Percentiles rank a stretch among this genome's conserved stretches.
Conservation (phyloP, 192 early-diverging fungal species). For the Backusella macrospora region DNA sequence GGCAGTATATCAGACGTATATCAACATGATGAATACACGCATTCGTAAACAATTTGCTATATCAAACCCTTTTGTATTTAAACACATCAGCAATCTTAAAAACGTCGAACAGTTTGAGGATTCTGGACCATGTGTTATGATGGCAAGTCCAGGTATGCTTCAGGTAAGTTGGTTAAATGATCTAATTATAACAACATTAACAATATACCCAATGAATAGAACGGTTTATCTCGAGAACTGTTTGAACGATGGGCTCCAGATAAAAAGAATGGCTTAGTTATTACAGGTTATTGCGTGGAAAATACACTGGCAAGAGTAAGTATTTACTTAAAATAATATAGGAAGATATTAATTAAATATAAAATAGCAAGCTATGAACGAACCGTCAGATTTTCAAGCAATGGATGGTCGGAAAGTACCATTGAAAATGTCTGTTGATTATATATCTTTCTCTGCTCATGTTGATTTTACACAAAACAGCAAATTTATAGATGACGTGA, state of each 20-base stretch:
- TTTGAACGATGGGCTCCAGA: constrained; percentile 96
- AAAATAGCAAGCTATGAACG: constrained; percentile 66
- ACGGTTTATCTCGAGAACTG: constrained; percentile 91
- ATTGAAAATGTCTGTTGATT: constrained; percentile 83
- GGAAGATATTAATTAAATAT: background rate
- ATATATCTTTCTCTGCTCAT: constrained; percentile 97
- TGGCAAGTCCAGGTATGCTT: constrained; percentile 98
- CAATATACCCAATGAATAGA: constrained; percentile 42
- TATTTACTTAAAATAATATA: background rate
- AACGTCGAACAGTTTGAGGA: constrained; percentile 91
- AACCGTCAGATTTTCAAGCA: constrained; percentile 82
- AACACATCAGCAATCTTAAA: constrained; percentile 90
- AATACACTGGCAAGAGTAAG: constrained; percentile 87
- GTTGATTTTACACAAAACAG: constrained; percentile 97
- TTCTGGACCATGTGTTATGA: constrained; percentile 96
- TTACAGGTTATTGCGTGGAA: constrained; percentile 98
- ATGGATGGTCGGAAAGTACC: constrained; percentile 83
- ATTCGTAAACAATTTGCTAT: constrained; percentile 88
- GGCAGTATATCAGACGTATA: constrained; percentile 95
- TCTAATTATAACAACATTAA: background rate
- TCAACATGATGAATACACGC: constrained; percentile 96
- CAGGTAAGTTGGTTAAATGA: constrained; percentile 56
- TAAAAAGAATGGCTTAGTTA: constrained; percentile 88
- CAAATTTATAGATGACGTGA: constrained; percentile 94
- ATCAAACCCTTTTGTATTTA: constrained; percentile 95